Percentiles rank a stretch among this genome's conserved stretches.
These are phyloP conservation scores for Phytopythium vexans DNA, from an alignment of 352 stramenopile species.

Conservation along the genomic window DNA sequence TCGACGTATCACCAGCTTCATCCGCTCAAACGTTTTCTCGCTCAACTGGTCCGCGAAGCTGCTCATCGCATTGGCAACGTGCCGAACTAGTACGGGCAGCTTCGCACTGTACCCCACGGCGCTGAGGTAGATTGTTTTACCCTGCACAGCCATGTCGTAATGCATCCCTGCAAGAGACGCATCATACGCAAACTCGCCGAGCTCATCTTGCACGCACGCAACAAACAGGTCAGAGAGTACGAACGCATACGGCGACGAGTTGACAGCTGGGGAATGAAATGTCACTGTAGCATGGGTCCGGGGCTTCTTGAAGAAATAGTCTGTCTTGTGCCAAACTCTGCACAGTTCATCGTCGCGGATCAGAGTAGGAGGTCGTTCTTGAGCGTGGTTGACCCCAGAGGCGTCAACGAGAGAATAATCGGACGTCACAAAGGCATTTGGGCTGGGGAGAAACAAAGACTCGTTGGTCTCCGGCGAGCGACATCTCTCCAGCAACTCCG, in stretches of 20 bases:
- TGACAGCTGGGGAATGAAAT: slow-evolving; percentile 57
- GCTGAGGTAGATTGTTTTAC: slow-evolving; percentile 38
- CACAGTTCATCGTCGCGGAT: slow-evolving; percentile 32
- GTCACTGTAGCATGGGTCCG: slow-evolving; percentile 73
- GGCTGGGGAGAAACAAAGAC: slow-evolving; percentile 29
- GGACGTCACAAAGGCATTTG: slow-evolving; percentile 27
- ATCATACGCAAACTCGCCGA: slow-evolving; percentile 74
- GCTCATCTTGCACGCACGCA: slow-evolving; percentile 65
- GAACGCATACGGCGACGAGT: slow-evolving; percentile 43
- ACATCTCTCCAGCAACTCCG: slow-evolving; percentile 23
- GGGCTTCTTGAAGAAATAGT: slow-evolving; percentile 84
- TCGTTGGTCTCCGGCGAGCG: slow-evolving; percentile 20
- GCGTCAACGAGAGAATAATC: slow-evolving; percentile 16
- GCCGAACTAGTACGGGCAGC: slow-evolving; percentile 31
- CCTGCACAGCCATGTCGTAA: slow-evolving; percentile 41
- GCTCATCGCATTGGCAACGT: slow-evolving; percentile 33
- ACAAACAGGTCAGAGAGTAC: slow-evolving; percentile 70
- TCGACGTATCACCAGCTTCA: slow-evolving; percentile 34
- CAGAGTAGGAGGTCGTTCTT: slow-evolving; percentile 20
- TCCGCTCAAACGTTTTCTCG: slow-evolving; percentile 37
- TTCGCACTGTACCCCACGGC: slow-evolving; percentile 46
- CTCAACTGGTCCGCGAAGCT: slow-evolving; percentile 23
- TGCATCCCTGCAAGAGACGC: slow-evolving; percentile 58
- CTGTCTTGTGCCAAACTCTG: slow-evolving; percentile 76
- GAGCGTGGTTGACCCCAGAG: slow-evolving; percentile 8